A percentile compares a stretch with the other conserved stretches of the same genome.
phyloP scores from a whole-genome alignment of 768 basidiomycete genomes.

The Tephrocybe sp. region DNA sequence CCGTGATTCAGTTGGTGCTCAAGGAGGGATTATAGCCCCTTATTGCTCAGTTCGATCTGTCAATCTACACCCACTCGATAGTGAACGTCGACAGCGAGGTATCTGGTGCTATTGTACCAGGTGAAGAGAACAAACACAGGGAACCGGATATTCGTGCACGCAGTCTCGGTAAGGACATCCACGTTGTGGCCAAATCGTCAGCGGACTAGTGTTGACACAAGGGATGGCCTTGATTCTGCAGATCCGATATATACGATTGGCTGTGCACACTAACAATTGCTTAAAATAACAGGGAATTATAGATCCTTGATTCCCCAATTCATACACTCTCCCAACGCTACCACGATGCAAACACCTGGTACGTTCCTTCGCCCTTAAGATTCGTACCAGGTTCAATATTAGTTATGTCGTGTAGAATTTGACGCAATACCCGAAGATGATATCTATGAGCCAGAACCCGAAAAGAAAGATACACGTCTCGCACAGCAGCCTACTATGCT shows the following conservation, averaged over 20 bases:
- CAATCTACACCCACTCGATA: too few species aligned
- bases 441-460: neutral
- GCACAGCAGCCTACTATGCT: conserved; percentile 3
- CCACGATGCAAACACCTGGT: neutral
- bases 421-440: neutral
- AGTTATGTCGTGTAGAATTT: neutral
- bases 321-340: neutral
- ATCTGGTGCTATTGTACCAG: too few species aligned
- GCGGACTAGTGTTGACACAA: neutral
- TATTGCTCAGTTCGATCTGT: too few species aligned
- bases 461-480: neutral
- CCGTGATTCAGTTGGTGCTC: too few species aligned
- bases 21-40: too few species aligned
- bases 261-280: neutral
- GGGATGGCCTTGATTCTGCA: neutral
- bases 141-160: too few species aligned
- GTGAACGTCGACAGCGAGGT: too few species aligned
- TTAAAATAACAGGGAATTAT: neutral
- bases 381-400: neutral
- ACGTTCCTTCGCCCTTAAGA: neutral
- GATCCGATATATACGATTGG: neutral
- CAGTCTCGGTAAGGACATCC: neutral
- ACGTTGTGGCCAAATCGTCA: neutral
- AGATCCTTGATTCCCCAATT: neutral
- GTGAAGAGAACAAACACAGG: too few species aligned